phyloP scores from a whole-genome alignment of 768 basidiomycete genomes.

The Xerocomellus chrysenteron region DNA sequence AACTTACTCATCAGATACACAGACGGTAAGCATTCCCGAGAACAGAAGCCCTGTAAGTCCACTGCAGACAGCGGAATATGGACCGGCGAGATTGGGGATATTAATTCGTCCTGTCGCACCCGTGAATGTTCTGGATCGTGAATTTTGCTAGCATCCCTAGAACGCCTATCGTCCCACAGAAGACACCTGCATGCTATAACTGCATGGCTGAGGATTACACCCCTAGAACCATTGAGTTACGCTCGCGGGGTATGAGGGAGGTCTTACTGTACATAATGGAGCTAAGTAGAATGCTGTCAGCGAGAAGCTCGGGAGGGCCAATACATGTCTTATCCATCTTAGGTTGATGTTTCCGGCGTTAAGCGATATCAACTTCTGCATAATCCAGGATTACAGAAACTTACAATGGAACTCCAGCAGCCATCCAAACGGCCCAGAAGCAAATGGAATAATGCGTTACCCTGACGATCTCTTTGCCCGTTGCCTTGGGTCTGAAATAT shows the following conservation, averaged over 20 bases:
- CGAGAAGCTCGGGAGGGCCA: not conserved
- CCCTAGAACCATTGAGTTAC: constrained; percentile 30
- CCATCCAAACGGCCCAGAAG: constrained; percentile 46
- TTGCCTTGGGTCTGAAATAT: constrained; percentile 38
- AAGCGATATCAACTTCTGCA: constrained; percentile 23
- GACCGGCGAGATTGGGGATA: constrained; percentile 37
- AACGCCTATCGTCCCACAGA: constrained; percentile 38
- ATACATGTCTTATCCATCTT: constrained; percentile 39
- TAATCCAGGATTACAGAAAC: not conserved
- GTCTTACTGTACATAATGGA: constrained; percentile 47
- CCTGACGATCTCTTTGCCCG: constrained; percentile 40
- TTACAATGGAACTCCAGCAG: constrained; percentile 40
- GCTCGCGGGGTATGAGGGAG: not conserved
- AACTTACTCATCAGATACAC: constrained; percentile 37
- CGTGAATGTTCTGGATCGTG: not conserved
- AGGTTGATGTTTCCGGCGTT: constrained; percentile 46
- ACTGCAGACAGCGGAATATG: constrained; percentile 41
- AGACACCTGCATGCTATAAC: constrained; percentile 42
- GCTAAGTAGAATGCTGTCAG: constrained; percentile 16
- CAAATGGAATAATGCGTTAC: constrained; percentile 41
- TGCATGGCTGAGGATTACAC: constrained; percentile 48
- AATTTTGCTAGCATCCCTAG: constrained; percentile 41
- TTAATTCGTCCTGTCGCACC: constrained; percentile 33
- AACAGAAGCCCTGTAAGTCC: constrained; percentile 38
- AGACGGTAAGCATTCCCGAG: constrained; percentile 36